phyloP scores from a whole-genome alignment of 495 filamentous ascomycete genomes.

The Cladorrhinum samala region DNA sequence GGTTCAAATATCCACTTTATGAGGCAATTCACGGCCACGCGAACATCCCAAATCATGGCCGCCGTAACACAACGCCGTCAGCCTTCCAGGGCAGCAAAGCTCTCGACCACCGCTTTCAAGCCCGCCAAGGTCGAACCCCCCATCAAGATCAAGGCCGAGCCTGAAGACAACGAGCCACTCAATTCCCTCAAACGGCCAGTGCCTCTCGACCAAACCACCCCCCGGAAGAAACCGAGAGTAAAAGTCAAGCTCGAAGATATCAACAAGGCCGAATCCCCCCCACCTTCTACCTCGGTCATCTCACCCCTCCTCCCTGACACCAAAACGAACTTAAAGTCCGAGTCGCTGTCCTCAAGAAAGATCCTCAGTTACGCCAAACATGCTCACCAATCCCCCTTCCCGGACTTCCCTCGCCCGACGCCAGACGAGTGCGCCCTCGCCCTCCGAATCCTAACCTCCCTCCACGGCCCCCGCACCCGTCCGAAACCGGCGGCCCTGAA shows the following conservation, averaged over 20 bases:
- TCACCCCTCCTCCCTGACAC: not conserved
- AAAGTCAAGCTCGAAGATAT: not conserved
- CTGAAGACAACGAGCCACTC: too few relatives aligned
- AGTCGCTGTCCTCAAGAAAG: not conserved
- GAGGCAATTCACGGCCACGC: not conserved
- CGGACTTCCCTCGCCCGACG: constrained; percentile 60
- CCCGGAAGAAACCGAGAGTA: too few relatives aligned
- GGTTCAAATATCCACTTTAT: too few relatives aligned
- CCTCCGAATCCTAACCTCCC: constrained; percentile 53
- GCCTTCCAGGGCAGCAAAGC: not conserved
- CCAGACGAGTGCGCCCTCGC: constrained; percentile 65
- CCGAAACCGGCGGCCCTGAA: constrained; percentile 52
- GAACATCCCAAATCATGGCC: not conserved
- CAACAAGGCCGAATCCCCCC: not conserved
- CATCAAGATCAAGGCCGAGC: not conserved
- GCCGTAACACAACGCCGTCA: not conserved
- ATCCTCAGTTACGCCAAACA: not conserved
- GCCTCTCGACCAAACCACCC: too few relatives aligned
- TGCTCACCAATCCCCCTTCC: constrained; percentile 53
- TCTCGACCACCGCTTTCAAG: not conserved
- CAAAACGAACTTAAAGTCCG: too few relatives aligned
- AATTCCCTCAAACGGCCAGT: too few relatives aligned
- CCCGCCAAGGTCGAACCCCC: not conserved
- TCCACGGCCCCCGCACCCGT: constrained; percentile 59
- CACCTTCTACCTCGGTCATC: not conserved